A percentile compares a stretch with the other conserved stretches of the same genome.
Evolutionary conservation across 2,329 filamentous ascomycete genomes (phyloP).

Genomic region (Dryadomyces quercivorus): DNA sequence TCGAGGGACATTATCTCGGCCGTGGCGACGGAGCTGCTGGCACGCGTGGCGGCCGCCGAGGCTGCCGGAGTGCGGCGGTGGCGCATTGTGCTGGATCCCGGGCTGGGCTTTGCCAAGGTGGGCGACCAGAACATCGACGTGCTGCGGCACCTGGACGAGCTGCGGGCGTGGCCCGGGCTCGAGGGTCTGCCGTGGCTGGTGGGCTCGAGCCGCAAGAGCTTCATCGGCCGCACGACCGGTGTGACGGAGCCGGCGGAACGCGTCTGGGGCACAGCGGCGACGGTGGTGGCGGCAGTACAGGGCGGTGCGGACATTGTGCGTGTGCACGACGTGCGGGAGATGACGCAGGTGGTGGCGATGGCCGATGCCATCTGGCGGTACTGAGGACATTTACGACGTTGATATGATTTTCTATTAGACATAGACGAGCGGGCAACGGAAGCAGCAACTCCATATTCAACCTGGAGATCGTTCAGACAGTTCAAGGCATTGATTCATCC

Average conservation of each 20-base stretch:
- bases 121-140: constrained; percentile 70
- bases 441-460: too few relatives aligned
- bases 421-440: too few relatives aligned
- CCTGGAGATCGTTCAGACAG: too few relatives aligned
- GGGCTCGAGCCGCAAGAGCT: constrained; percentile 78
- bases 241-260: constrained; percentile 58
- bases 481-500: too few relatives aligned
- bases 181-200: constrained; percentile 74
- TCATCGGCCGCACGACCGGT: constrained; percentile 73
- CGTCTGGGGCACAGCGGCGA: constrained; percentile 76
- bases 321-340: constrained; percentile 82
- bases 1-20: constrained; percentile 45
- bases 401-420: too few relatives aligned
- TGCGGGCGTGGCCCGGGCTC: constrained; percentile 53
- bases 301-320: constrained; percentile 85
- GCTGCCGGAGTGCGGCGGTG: constrained; percentile 75
- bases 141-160: constrained; percentile 51
- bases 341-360: constrained; percentile 75
- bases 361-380: constrained; percentile 81
- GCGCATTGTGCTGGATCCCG: constrained; percentile 91
- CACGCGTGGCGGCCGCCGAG: constrained; percentile 62
- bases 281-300: constrained; percentile 72
- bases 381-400: constrained; percentile 1
- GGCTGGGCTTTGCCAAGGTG: constrained; percentile 87
- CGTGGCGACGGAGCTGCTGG: constrained; percentile 55